A percentile compares a stretch with the other conserved stretches of the same genome.
phyloP scores from a whole-genome alignment of 108 stramenopile genomes.

The Schizochytrium sp. region DNA sequence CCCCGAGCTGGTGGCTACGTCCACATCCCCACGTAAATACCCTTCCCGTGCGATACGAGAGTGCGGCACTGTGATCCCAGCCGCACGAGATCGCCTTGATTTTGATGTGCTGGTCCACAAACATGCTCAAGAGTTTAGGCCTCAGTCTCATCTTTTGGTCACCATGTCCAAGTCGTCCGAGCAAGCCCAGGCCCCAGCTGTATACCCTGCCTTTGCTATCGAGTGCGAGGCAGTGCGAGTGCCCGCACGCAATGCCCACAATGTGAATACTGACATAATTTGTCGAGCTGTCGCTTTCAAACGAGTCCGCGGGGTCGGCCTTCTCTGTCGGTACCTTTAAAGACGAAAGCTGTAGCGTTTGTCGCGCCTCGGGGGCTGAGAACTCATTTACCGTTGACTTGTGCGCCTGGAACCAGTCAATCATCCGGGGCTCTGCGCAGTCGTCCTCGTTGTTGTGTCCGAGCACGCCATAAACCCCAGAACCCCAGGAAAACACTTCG shows the following conservation, averaged over 20 bases:
- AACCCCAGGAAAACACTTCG: neutral
- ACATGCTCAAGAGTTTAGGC: neutral
- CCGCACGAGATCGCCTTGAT: neutral
- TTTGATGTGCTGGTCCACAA: neutral
- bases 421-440: neutral
- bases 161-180: neutral
- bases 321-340: neutral
- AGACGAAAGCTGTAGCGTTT: neutral
- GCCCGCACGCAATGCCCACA: neutral
- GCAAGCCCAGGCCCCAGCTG: neutral
- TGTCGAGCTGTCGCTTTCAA: neutral
- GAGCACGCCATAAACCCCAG: neutral
- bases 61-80: slow-evolving; percentile 13
- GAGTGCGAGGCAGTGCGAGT: neutral
- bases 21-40: slow-evolving; percentile 4
- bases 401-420: neutral
- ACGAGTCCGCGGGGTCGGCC: neutral
- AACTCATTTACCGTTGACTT: neutral
- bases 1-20: neutral
- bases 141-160: neutral
- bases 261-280: neutral
- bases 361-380: neutral
- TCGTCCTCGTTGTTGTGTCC: neutral
- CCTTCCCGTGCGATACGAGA: neutral
- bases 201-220: neutral